Conservation (phyloP, 768 basidiomycete species). For the Xerocomellus chrysenteron region DNA sequence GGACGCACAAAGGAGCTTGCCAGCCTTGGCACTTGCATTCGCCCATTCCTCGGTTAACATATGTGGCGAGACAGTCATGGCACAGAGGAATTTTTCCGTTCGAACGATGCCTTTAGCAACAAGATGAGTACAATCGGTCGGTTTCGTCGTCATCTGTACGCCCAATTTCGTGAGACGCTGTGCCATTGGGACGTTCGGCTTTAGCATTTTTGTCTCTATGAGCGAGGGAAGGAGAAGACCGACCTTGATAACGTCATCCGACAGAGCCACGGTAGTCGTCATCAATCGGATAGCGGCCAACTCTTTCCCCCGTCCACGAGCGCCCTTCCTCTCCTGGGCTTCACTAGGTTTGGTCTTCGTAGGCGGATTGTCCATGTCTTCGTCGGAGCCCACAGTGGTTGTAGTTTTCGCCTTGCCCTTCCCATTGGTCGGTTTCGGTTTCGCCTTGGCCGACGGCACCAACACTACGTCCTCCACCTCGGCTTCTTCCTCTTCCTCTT, state of each 20-base stretch:
- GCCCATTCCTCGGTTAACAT: constrained; percentile 74
- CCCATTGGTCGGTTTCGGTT: constrained; percentile 8
- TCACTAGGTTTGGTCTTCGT: constrained; percentile 5
- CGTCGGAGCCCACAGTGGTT: background rate
- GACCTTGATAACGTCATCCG: constrained; percentile 61
- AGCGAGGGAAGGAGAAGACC: constrained; percentile 5
- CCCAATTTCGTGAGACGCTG: constrained; percentile 68
- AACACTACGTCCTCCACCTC: constrained; percentile 19
- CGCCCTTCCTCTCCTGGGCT: constrained; percentile 13
- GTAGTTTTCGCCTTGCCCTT: constrained; percentile 9
- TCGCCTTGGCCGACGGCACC: constrained; percentile 10
- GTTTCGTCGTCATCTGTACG: constrained; percentile 57
- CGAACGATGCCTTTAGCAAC: constrained; percentile 67
- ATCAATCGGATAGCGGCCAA: constrained; percentile 45
- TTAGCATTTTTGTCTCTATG: background rate
- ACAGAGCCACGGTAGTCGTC: constrained; percentile 64
- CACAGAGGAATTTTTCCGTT: constrained; percentile 87
- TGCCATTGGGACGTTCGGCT: background rate
- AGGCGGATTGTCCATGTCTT: background rate
- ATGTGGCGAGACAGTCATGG: constrained; percentile 59
- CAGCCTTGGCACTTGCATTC: constrained; percentile 51
- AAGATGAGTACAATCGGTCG: constrained; percentile 77
- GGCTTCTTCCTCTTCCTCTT: constrained; percentile 28
- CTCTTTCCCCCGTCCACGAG: constrained; percentile 3
- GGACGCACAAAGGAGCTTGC: constrained; percentile 61